Conservation (phyloP, 805 yeast species). For the Tetrapisispora taiwanensis region DNA sequence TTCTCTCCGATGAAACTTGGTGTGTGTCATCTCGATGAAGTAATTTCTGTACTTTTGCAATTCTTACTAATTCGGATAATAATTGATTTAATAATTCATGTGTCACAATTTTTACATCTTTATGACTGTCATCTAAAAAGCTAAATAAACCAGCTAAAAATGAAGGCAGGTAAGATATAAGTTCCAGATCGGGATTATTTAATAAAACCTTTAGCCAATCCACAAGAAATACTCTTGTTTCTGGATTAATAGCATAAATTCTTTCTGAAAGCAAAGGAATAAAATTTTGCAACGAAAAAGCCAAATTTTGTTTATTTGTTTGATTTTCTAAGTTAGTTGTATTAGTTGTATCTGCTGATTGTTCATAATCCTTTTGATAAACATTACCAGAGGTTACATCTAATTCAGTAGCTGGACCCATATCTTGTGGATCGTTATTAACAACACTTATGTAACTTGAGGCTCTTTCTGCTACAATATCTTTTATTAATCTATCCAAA, state of each 20-base stretch:
- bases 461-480: constrained; percentile 90
- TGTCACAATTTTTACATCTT: constrained; percentile 81
- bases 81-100: constrained; percentile 65
- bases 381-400: constrained; percentile 47
- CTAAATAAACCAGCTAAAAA: constrained; percentile 71
- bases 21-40: constrained; percentile 29
- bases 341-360: constrained; percentile 14
- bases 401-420: constrained; percentile 35
- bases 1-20: not conserved
- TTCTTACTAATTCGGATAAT: constrained; percentile 67
- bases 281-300: constrained; percentile 78
- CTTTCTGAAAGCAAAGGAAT: constrained; percentile 87
- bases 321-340: not conserved
- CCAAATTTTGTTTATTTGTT: constrained; percentile 30
- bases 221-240: constrained; percentile 81
- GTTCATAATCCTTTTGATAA: constrained; percentile 48
- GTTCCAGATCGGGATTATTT: constrained; percentile 83
- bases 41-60: constrained; percentile 56
- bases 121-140: constrained; percentile 71
- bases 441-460: constrained; percentile 74
- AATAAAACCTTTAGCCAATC: constrained; percentile 91
- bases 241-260: constrained; percentile 86
- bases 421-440: constrained; percentile 38
- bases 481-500: constrained; percentile 81
- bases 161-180: constrained; percentile 79